phyloP scores from a whole-genome alignment of 2,329 filamentous ascomycete species.

The Monilinia fructigena region DNA sequence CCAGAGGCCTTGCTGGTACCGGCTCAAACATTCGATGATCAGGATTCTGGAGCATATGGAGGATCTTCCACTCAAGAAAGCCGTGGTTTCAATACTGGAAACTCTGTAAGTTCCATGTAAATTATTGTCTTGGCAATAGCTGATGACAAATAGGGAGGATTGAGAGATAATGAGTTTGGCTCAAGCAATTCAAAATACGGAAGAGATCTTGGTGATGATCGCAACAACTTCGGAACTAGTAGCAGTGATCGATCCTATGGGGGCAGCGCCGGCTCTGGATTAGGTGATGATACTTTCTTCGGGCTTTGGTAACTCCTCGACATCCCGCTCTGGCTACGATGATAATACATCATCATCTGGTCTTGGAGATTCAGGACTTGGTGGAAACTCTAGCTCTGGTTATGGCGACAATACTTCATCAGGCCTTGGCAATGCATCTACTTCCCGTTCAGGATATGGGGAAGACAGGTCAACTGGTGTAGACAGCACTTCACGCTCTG shows the following conservation, averaged over 20 bases:
- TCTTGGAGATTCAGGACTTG: conserved; percentile 4
- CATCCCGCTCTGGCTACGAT: conserved; percentile 28
- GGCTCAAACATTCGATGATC: conserved; percentile 20
- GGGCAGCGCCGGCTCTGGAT: conserved; percentile 30
- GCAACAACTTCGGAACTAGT: conserved; percentile 20
- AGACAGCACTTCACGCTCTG: neutral
- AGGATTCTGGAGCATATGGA: conserved; percentile 16
- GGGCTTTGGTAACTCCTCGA: conserved; percentile 16
- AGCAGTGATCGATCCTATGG: conserved; percentile 18
- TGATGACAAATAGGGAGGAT: conserved; percentile 35
- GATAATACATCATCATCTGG: conserved; percentile 20
- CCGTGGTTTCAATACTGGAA: conserved; percentile 24
- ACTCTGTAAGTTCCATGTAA: conserved; percentile 33
- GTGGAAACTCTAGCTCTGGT: conserved; percentile 2
- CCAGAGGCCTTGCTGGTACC: conserved; percentile 10
- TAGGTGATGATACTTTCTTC: conserved; percentile 3
- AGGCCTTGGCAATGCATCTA: neutral
- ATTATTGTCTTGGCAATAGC: conserved; percentile 5
- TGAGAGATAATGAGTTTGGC: conserved; percentile 26
- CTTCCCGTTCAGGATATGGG: conserved; percentile 1
- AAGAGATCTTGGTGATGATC: conserved; percentile 11
- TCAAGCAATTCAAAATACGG: conserved; percentile 22
- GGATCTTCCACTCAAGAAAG: conserved; percentile 21
- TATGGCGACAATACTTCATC: neutral
- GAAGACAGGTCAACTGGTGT: conserved; percentile 8